Evolutionary conservation across 345 rosid species (phyloP).

Genomic region (Citrus unshiu): DNA sequence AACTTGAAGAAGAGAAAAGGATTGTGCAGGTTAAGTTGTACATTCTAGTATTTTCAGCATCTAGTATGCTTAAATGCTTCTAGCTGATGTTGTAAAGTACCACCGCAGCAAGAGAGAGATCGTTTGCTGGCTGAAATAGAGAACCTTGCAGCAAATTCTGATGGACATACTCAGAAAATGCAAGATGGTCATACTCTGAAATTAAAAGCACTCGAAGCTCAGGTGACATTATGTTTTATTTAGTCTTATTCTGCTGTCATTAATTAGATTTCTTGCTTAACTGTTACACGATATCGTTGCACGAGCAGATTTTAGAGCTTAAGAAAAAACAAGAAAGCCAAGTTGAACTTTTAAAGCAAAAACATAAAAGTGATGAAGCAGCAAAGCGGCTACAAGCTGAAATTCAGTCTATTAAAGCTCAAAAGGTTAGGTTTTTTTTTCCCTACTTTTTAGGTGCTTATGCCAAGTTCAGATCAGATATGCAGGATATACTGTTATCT

Average conservation of each 20-base stretch:
- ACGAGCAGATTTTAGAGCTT: conserved; percentile 56
- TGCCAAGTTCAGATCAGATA: neutral
- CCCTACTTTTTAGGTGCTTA: neutral
- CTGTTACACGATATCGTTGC: neutral
- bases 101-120: conserved; percentile 66
- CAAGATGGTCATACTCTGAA: conserved; percentile 59
- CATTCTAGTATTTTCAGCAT: conserved; percentile 12
- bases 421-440: conserved; percentile 45
- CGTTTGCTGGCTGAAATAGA: conserved; percentile 55
- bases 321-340: conserved; percentile 78
- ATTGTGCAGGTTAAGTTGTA: conserved; percentile 37
- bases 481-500: neutral
- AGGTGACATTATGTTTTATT: conserved; percentile 28
- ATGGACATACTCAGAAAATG: conserved; percentile 49
- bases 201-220: conserved; percentile 64
- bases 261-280: conserved; percentile 2
- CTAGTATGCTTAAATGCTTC: neutral
- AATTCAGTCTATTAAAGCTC: conserved; percentile 72
- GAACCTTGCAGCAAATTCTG: conserved; percentile 55
- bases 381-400: conserved; percentile 68
- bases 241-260: neutral
- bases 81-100: conserved; percentile 14
- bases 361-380: conserved; percentile 78
- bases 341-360: conserved; percentile 65
- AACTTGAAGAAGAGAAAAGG: conserved; percentile 75